Conservation (phyloP, 805 yeast species). For the Jamesozyma spencerorum region DNA sequence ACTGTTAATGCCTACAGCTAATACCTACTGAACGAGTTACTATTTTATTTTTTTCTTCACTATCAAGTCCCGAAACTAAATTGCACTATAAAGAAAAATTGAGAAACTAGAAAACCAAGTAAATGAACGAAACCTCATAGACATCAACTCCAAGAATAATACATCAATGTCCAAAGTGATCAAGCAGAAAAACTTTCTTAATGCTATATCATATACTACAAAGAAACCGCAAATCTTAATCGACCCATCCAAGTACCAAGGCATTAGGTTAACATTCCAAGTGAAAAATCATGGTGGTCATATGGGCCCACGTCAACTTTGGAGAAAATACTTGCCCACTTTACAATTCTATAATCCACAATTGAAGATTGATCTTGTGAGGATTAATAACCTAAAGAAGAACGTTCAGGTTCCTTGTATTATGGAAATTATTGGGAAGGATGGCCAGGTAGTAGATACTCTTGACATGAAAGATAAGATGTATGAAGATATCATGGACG, state of each 20-base stretch:
- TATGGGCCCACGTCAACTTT: constrained; percentile 63
- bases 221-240: constrained; percentile 23
- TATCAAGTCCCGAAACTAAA: neutral
- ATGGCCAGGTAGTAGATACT: constrained; percentile 19
- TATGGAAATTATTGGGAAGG: constrained; percentile 16
- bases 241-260: constrained; percentile 18
- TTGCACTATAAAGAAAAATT: neutral
- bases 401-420: constrained; percentile 23
- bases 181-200: constrained; percentile 21
- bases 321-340: constrained; percentile 67
- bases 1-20: too few species aligned
- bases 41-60: too few species aligned
- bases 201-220: constrained; percentile 22
- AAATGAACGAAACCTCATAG: neutral
- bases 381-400: constrained; percentile 35
- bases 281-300: constrained; percentile 42
- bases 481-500: constrained; percentile 45
- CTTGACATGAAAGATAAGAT: constrained; percentile 47
- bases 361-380: constrained; percentile 48
- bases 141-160: neutral
- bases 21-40: too few species aligned
- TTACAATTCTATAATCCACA: constrained; percentile 77
- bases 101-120: neutral
- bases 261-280: constrained; percentile 47
- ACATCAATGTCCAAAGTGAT: constrained; percentile 19